phyloP scores from a whole-genome alignment of 1,284 basidiomycete genomes.

The Ustilago crameri region DNA sequence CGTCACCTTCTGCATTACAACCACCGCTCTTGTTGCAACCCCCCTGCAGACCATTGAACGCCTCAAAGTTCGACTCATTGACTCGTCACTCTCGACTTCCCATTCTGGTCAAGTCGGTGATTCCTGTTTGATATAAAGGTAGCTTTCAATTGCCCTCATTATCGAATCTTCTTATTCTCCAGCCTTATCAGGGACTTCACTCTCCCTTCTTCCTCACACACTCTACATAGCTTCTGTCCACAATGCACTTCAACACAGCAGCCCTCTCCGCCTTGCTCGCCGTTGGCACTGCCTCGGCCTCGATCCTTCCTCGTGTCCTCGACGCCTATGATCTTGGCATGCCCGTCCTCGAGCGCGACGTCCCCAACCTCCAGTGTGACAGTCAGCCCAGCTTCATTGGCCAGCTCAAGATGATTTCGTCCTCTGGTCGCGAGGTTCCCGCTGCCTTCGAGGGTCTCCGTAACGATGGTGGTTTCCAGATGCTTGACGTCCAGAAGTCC shows the following conservation, averaged over 20 bases:
- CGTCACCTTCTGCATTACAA: slow-evolving; percentile 7
- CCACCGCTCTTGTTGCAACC: not conserved
- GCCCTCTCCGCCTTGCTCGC: slow-evolving; percentile 34
- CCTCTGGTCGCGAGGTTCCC: slow-evolving; percentile 19
- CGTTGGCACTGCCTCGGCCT: slow-evolving; percentile 32
- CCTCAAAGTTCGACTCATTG: not conserved
- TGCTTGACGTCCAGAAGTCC: slow-evolving; percentile 41
- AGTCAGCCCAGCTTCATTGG: slow-evolving; percentile 25
- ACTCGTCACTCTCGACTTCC: not conserved
- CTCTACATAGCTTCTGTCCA: not conserved
- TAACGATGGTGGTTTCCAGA: slow-evolving; percentile 39
- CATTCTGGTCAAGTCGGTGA: not conserved
- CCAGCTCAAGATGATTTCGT: slow-evolving; percentile 35
- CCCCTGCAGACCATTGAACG: slow-evolving; percentile 8
- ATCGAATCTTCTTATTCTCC: not conserved
- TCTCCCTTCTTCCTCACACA: not conserved
- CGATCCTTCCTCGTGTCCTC: slow-evolving; percentile 39
- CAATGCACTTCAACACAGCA: slow-evolving; percentile 40
- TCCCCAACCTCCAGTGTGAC: slow-evolving; percentile 32
- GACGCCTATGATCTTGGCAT: slow-evolving; percentile 38
- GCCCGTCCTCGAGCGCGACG: slow-evolving; percentile 43
- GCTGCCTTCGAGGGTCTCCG: slow-evolving; percentile 49
- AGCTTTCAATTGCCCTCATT: not conserved
- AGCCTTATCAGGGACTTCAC: not conserved
- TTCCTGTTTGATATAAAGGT: slow-evolving; percentile 7